phyloP scores from a whole-genome alignment of 164 flowering plant species.

The Aristolochia contorta region DNA sequence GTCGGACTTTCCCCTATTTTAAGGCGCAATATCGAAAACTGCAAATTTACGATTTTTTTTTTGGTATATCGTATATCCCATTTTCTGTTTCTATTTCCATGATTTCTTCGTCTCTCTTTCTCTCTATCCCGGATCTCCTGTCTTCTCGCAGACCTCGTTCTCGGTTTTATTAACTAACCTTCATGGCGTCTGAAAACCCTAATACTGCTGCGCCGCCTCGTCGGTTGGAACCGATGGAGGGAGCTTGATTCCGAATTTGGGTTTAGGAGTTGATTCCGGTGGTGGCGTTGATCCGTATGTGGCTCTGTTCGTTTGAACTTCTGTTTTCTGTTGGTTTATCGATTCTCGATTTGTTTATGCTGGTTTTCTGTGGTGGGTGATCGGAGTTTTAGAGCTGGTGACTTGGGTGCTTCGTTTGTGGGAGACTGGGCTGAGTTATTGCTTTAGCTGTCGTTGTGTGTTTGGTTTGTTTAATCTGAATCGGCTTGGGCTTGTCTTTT shows the following conservation, averaged over 20 bases:
- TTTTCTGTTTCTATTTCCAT: background rate
- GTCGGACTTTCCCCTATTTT: constrained; percentile 7
- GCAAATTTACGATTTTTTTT: background rate
- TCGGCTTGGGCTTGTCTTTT: too few species aligned
- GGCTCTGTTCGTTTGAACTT: too few species aligned
- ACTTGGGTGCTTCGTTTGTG: background rate
- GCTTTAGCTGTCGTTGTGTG: background rate
- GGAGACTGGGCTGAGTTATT: background rate
- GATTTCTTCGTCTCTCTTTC: background rate
- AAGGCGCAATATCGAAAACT: constrained; percentile 1
- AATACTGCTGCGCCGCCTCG: constrained; percentile 19
- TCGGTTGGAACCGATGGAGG: background rate
- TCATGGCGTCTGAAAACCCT: constrained; percentile 27
- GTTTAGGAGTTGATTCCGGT: too few species aligned
- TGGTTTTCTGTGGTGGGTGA: too few species aligned
- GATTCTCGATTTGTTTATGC: too few species aligned
- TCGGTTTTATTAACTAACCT: constrained; percentile 1
- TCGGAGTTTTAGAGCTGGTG: too few species aligned
- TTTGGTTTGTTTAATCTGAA: background rate
- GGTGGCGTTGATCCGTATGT: too few species aligned
- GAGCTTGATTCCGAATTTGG: background rate
- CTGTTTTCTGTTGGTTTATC: too few species aligned
- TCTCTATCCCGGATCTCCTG: background rate
- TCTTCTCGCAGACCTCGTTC: too few species aligned
- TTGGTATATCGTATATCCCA: background rate